Evolutionary conservation across 1,284 basidiomycete species (phyloP), one percentile per base, ranked within the genome.

Genomic region (Cryptococcus wingfieldii): DNA sequence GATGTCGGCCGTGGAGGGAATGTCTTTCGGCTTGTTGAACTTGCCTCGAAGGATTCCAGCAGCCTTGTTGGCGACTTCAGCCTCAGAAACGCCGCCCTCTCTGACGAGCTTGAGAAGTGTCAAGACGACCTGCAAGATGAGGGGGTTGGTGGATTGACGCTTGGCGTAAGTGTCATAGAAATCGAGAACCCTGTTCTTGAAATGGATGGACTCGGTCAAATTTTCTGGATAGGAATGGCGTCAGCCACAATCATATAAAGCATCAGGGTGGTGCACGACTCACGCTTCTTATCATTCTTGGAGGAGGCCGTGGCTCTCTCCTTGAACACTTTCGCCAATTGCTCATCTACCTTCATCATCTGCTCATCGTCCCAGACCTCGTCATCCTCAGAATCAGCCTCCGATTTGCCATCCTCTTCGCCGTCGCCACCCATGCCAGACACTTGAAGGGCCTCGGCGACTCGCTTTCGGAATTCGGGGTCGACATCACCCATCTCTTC

Each of bases 341-440:
- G 90, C 59, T 90, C 89, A 70, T 98, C 95, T 44, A 98, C 84
- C 48, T 88, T 87, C 81, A 97, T 86, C 95, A 98, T 98, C 78
- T 97, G 90, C 46, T 98, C 94, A 70, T 98, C 95, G 69, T 94
- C 88, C 85, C 93, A 87, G 27, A 86, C 79, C 45, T 88, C 87
- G 64, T 88, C 86, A 34, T 87, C 84, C 44, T 80, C 79, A 25
- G 65, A 67, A 7, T 62, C 56, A 18, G 58, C 59, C 25, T 64
- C 67, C 4, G 62, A 67, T 28, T 67, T 63, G 39, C 61, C 62
- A 13, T 44, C 59, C 14, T 64, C 60, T 25, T 56, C 62, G 23
- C 67, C 65, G 3, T 83, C 81, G 50, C 82, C 81, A 47, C 83
- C 83, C 55, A 89, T 79, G 3, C 88, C 88, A 60, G 85, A 86